These are phyloP conservation scores for Xylariaceae sp. DNA, from an alignment of 2,329 filamentous ascomycete species.

Conservation along the genomic window DNA sequence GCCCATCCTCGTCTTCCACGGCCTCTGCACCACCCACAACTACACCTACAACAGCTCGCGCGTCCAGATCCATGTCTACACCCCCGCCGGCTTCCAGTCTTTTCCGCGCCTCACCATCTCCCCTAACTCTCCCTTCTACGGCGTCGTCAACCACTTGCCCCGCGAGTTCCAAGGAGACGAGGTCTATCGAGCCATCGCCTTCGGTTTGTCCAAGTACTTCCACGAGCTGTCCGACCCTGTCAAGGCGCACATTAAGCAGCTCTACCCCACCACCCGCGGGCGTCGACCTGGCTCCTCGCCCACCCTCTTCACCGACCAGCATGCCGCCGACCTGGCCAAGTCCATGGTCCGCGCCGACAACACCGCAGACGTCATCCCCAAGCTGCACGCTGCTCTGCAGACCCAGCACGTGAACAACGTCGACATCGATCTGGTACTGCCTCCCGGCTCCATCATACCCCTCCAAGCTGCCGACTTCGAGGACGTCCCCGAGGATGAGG, in stretches of 20 bases:
- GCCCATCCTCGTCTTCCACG: conserved; percentile 87
- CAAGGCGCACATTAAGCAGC: conserved; percentile 66
- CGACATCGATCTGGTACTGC: conserved; percentile 84
- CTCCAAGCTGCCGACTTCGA: conserved; percentile 59
- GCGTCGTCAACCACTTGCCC: conserved; percentile 83
- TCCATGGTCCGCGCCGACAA: conserved; percentile 82
- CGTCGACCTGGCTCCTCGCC: conserved; percentile 63
- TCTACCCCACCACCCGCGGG: conserved; percentile 51
- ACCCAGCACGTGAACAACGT: conserved; percentile 81
- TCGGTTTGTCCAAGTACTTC: conserved; percentile 93
- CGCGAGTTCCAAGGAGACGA: conserved; percentile 96
- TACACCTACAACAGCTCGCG: conserved; percentile 84
- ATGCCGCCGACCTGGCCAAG: conserved; percentile 86
- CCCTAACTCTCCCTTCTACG: conserved; percentile 86
- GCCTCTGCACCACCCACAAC: conserved; percentile 84
- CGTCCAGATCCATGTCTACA: conserved; percentile 91
- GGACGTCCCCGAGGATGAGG: conserved; percentile 59
- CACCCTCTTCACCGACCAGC: conserved; percentile 80
- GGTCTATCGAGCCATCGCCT: conserved; percentile 83
- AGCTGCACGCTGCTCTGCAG: conserved; percentile 72
- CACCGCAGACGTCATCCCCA: conserved; percentile 66
- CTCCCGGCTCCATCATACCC: conserved; percentile 71
- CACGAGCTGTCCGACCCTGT: conserved; percentile 75
- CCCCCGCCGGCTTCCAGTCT: conserved; percentile 81
- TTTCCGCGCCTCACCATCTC: conserved; percentile 91